Base-by-base conservation (phyloP, 163 green algal genomes). In the Chlorella variabilis region DNA sequence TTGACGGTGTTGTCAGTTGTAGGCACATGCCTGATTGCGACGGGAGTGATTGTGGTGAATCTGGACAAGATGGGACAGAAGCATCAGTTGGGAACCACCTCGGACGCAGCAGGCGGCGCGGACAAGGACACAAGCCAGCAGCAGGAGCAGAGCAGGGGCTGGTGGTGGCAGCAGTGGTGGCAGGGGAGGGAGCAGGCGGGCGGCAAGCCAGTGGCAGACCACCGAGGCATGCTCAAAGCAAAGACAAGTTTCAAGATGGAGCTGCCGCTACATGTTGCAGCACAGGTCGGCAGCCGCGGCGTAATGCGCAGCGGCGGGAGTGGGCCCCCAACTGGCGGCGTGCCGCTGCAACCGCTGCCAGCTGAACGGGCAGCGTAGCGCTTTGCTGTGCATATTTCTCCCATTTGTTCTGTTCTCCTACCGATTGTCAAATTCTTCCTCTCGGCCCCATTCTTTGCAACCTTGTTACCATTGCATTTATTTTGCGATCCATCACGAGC, bases 21-120 rank as follows among this genome's bases (percentile, higher is more conserved):
- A 2, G 77, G 77, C 25, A 63, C 77, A 0, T 27, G 20, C 4
- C 36, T 83, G 11, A 83, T 83, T 38, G 77, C 66, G 29, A 3
- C n/a, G 21, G 77, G 77, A 1, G 66, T 83, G 15, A 34, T 83
- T 1, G 31, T 49, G 4, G 77, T 83, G 1, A 77, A 77, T 38
- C 13, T 67, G 4, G 65, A 83, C 27, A 83, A 77, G 65, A 33
- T n/a, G n/a, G n/a, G n/a, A n/a, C n/a, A n/a, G n/a, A n/a, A n/a
- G n/a, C n/a, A n/a, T n/a, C n/a, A n/a, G n/a, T n/a, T n/a, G n/a
- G n/a, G n/a, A n/a, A n/a, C n/a, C n/a, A n/a, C n/a, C n/a, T n/a
- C n/a, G n/a, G n/a, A n/a, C n/a, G n/a, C n/a, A n/a, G n/a, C n/a
- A n/a, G n/a, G n/a, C n/a, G n/a, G n/a, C n/a, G n/a, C n/a, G n/a